Evolutionary conservation across 768 basidiomycete genomes (phyloP), one percentile per base, ranked within the genome.

Genomic region (Hortiboletus flavorubellus): DNA sequence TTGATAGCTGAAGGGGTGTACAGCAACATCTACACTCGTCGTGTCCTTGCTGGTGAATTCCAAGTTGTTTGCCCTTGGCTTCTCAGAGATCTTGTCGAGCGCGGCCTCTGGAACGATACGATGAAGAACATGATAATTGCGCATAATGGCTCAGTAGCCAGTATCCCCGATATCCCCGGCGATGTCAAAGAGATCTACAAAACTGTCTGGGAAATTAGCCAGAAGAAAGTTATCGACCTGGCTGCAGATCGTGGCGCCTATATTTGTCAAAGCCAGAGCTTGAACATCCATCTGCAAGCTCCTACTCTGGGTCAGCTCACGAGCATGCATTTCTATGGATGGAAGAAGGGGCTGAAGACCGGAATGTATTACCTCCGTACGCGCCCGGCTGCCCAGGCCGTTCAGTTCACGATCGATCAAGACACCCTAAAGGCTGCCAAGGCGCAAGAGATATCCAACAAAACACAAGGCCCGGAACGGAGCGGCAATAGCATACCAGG

Each of bases 111-210:
- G 97, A 84, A 98, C 65, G 96, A 99, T 68, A 84, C 91, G 70
- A 98, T 98, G 96, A 97, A 96, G 83, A 95, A 98, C 76, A 88
- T 91, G 82, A 93, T 99, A 73, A 98, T 99, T 63, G 97, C 97
- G 14, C 89, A 96, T 75, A 89, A 93, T 65, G 96, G 89, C 29
- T 90, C 88, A 7, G 72, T 91, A 29, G 93, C 96, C 70, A 91
- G 85, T 69, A 93, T 98, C 61, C 87, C 91, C 29, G 82, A 68
- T 45, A 93, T 98, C 61, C 95, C 96, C 2, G 86, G 85, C 54
- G 84, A 97, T 61, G 80, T 95, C 74, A 98, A 97, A 75, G 90
- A 91, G 0, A 94, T 99, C 76, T 99, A 99, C 85, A 98, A 98
- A 79, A 99, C 96, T n/a, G 96, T 98, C 46, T 99, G 96, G 96